Conservation (phyloP, 192 early-diverging fungal species). For the Coemansia biformis region DNA sequence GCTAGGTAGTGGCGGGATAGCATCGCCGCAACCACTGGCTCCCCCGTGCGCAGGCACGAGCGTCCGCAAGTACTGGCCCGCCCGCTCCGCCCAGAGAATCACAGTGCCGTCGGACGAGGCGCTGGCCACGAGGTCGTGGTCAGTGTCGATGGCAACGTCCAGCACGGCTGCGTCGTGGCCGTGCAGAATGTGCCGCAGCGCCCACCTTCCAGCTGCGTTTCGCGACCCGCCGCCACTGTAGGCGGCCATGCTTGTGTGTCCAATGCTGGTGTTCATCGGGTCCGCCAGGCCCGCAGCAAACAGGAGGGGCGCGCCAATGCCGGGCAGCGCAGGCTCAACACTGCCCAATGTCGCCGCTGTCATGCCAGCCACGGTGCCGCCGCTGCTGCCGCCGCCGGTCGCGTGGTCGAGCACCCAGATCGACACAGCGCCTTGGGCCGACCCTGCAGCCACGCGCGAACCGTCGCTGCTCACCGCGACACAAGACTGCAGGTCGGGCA, state of each 20-base stretch:
- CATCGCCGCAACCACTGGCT: conserved; percentile 3
- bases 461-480: conserved; percentile 15
- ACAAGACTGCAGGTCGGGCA: conserved; percentile 30
- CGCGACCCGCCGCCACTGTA: neutral
- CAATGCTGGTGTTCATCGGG: conserved; percentile 15
- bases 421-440: conserved; percentile 21
- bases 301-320: conserved; percentile 7
- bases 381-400: neutral
- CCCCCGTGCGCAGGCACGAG: conserved; percentile 8
- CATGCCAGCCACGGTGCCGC: no score
- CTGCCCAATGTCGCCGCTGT: conserved; percentile 10
- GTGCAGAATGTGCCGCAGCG: conserved; percentile 21
- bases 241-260: conserved; percentile 8
- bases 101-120: conserved; percentile 38
- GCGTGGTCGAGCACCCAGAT: conserved; percentile 4
- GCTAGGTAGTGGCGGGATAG: conserved; percentile 7
- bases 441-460: conserved; percentile 14
- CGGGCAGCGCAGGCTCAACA: neutral
- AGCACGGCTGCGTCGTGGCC: conserved; percentile 37
- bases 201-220: conserved; percentile 6
- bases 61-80: conserved; percentile 32
- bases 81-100: conserved; percentile 20
- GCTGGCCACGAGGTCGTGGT: conserved; percentile 35
- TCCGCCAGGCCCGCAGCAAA: conserved; percentile 37
- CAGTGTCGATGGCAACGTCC: conserved; percentile 22